phyloP scores from a whole-genome alignment of 2,329 filamentous ascomycete species.

The Hyphodiscus sp. region DNA sequence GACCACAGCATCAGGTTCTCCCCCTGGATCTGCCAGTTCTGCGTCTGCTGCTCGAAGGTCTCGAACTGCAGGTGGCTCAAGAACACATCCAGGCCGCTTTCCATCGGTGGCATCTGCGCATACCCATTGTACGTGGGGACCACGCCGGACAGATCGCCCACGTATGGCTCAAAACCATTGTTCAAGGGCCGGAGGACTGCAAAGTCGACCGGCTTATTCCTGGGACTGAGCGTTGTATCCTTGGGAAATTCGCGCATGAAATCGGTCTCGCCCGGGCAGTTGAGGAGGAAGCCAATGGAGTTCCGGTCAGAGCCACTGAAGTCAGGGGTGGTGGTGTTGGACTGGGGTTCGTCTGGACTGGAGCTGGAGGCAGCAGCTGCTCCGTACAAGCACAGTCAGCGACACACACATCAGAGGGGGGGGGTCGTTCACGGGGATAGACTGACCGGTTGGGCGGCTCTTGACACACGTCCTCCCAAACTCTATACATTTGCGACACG shows the following conservation, averaged over 20 bases:
- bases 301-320: slow-evolving; percentile 24
- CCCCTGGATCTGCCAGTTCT: slow-evolving; percentile 21
- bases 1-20: slow-evolving; percentile 22
- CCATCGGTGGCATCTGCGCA: not conserved
- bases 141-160: not conserved
- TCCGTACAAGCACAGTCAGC: slow-evolving; percentile 7
- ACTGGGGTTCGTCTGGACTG: slow-evolving; percentile 19
- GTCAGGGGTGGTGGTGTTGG: slow-evolving; percentile 20
- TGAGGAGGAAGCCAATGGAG: slow-evolving; percentile 29
- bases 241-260: slow-evolving; percentile 27
- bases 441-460: slow-evolving; percentile 19
- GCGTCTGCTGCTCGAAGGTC: slow-evolving; percentile 22
- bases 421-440: not conserved
- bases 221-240: slow-evolving; percentile 19
- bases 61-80: slow-evolving; percentile 24
- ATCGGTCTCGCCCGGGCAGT: slow-evolving; percentile 24
- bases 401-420: not conserved
- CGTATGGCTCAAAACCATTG: slow-evolving; percentile 7
- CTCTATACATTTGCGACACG: slow-evolving; percentile 29
- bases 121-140: not conserved
- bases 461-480: slow-evolving; percentile 28
- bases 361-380: slow-evolving; percentile 12
- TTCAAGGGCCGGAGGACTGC: slow-evolving; percentile 2
- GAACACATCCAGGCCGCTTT: slow-evolving; percentile 19
- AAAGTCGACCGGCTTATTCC: slow-evolving; percentile 9